Evolutionary conservation across 176 grass and related monocot species (phyloP).

Genomic region (bread wheat (Triticum aestivum)): DNA sequence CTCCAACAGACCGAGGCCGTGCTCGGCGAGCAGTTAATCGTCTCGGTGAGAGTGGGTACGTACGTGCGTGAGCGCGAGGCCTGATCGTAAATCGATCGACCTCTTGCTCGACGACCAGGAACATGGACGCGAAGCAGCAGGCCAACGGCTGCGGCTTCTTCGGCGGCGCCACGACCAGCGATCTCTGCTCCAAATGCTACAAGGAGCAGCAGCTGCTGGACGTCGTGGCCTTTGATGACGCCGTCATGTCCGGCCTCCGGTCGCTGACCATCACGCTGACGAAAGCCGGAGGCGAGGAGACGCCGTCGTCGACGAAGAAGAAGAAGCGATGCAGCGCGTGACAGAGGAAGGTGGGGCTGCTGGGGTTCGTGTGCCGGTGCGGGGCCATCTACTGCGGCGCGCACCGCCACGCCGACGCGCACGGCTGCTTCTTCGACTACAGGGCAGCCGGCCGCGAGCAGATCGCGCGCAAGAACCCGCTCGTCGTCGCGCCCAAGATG

Average conservation of each 20-base stretch:
- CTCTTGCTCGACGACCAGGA: neutral
- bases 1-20: too few relatives aligned
- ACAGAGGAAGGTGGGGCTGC: neutral
- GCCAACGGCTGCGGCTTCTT: slow-evolving; percentile 13
- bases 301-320: too few relatives aligned
- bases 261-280: neutral
- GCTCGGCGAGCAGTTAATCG: too few relatives aligned
- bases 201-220: neutral
- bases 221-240: neutral
- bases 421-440: neutral
- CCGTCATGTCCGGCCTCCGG: neutral
- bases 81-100: neutral
- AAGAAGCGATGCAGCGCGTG: neutral
- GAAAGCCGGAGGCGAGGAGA: too few relatives aligned
- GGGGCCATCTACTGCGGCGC: neutral
- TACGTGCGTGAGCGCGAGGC: neutral
- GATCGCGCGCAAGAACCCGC: neutral
- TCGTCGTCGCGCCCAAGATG: neutral
- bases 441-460: neutral
- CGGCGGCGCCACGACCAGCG: neutral
- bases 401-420: neutral
- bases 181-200: slow-evolving; percentile 29
- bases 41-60: too few relatives aligned
- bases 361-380: neutral
- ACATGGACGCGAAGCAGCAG: neutral